A percentile compares a stretch with the other conserved stretches of the same genome.
Evolutionary conservation across 2,329 filamentous ascomycete species (phyloP).

Genomic region (Onygenales sp.): DNA sequence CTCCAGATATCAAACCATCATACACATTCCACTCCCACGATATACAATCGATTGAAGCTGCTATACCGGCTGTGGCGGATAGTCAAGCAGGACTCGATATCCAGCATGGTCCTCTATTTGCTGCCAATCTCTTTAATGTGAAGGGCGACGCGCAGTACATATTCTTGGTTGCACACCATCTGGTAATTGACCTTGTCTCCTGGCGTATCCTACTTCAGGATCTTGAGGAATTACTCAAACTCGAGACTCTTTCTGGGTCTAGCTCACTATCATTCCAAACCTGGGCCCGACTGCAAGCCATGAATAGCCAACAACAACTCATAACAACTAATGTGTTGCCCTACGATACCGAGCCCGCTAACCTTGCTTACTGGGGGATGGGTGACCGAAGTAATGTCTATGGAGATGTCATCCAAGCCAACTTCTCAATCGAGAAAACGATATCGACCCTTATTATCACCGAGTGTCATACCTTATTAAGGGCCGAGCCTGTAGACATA

Average conservation of each 20-base stretch:
- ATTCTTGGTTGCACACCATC: constrained; percentile 28
- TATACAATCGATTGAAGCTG: constrained; percentile 11
- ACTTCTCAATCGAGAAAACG: constrained; percentile 22
- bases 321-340: constrained; percentile 10
- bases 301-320: constrained; percentile 13
- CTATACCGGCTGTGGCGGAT: constrained; percentile 17
- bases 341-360: constrained; percentile 19
- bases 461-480: constrained; percentile 23
- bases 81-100: constrained; percentile 27
- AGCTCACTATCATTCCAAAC: constrained; percentile 26
- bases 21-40: constrained; percentile 19
- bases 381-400: constrained; percentile 21
- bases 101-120: constrained; percentile 30
- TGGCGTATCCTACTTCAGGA: constrained; percentile 32
- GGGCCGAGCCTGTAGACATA: constrained; percentile 28
- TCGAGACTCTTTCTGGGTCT: constrained; percentile 15
- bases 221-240: constrained; percentile 24
- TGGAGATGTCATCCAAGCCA: constrained; percentile 25
- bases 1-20: constrained; percentile 19
- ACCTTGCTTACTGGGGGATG: constrained; percentile 28
- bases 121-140: constrained; percentile 32
- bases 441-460: constrained; percentile 21
- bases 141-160: constrained; percentile 21
- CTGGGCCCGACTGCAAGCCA: constrained; percentile 26
- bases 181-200: constrained; percentile 32